Conservation (phyloP, 805 yeast species). For the Yarrowia porcina region DNA sequence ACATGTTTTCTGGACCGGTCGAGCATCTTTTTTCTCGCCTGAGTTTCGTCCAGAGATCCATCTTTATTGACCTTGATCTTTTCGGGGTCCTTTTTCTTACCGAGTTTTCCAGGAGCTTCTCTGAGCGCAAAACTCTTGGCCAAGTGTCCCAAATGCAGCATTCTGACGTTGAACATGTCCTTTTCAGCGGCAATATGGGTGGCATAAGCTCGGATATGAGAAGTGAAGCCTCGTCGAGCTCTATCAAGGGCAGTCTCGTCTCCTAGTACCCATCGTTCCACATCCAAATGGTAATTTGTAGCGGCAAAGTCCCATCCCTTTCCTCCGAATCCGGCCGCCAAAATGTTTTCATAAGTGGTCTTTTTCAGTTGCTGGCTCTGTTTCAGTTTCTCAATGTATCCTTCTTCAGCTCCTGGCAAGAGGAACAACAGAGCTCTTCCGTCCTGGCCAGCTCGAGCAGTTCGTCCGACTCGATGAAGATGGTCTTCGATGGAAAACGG, state of each 20-base stretch:
- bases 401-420: conserved; percentile 87
- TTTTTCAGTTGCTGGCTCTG: conserved; percentile 50
- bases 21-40: conserved; percentile 14
- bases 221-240: conserved; percentile 78
- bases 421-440: conserved; percentile 79
- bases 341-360: conserved; percentile 35
- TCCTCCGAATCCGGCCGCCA: conserved; percentile 41
- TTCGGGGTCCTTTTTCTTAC: conserved; percentile 35
- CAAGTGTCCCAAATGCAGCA: conserved; percentile 88
- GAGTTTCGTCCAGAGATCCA: conserved; percentile 11
- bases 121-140: conserved; percentile 93
- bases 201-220: conserved; percentile 93
- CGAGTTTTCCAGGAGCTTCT: conserved; percentile 85
- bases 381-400: conserved; percentile 62
- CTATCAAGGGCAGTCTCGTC: conserved; percentile 55
- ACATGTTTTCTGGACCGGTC: conserved; percentile 6
- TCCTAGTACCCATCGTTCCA: conserved; percentile 84
- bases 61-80: conserved; percentile 23
- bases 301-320: conserved; percentile 85
- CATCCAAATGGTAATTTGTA: conserved; percentile 89
- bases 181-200: conserved; percentile 85
- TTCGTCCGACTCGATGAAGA: conserved; percentile 93
- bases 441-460: conserved; percentile 91
- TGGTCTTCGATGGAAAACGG: conserved; percentile 94
- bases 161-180: conserved; percentile 72